Base-by-base conservation (phyloP, 495 filamentous ascomycete genomes). In the Trichoderma gamsii region DNA sequence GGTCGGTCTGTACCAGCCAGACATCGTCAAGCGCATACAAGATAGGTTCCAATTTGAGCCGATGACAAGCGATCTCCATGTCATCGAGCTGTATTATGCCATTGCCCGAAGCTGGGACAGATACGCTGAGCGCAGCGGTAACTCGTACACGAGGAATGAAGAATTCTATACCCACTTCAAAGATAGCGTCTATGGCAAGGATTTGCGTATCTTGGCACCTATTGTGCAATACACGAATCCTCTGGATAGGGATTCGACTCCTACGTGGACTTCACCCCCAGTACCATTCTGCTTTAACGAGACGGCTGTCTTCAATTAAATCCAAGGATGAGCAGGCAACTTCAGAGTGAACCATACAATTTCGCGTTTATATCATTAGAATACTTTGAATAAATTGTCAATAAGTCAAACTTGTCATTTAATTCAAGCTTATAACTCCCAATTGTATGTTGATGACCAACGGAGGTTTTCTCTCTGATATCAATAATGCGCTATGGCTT, bases 1-100 rank as follows among this genome's bases (percentile, higher is more conserved):
- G 68, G 71, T 73, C 6, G 73, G 73, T 18, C 44, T 75, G 64
- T 73, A 75, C 67, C 18, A 69, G 21, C 51, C 23, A 51, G 67
- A 72, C 64, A 61, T 65, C 18, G 72, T 75, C 15, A 41, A 21
- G 16, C 27, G 32, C 49, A 70, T 71, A 18, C 68, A 72, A 63
- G 65, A 71, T 41, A 66, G 69, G 49, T 75, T 73, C 65, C 41
- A 41, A 35, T 75, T 46, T 46, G 43, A 18, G 18, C 43, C 13
- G 13, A 46, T 46, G 13, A 46, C 43, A 15, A 15, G 13, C 18
- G 43, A 46, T 18, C 18, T 46, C 13, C 18, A 16, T 18, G 43
- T 46, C 43, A 18, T 46, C 43, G 43, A 46, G 43, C 12, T 46
- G 43, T 46, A 46, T 11, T 46, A 46, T 6, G 13, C 13, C 13